Evolutionary conservation across 768 basidiomycete species (phyloP), one percentile per base, ranked within the genome.

Genomic region (Boletus barrowsii): DNA sequence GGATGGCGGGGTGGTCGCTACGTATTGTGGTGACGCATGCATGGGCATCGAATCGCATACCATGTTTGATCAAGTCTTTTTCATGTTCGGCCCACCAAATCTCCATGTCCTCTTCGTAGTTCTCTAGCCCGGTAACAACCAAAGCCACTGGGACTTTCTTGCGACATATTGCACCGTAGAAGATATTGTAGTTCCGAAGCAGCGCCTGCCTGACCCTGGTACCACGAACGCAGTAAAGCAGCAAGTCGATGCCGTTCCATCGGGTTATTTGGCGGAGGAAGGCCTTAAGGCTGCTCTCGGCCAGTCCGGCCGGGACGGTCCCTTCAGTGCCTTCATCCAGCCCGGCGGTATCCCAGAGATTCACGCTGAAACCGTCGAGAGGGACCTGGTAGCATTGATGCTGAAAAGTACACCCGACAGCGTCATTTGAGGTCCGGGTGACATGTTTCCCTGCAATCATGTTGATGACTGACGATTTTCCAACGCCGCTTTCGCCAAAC

Each of bases 381-480:
- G 36, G 45, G 30, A 67, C 59, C 3, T 49, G 33, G 51, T 76
- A 69, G 5, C 57, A 49, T 9, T 56, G 57, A 40, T 53, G 59
- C 5, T 54, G 33, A 40, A 73, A 71, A 0, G 77, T 78, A 56
- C 70, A 74, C 1, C 76, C 75, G 1, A 57, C 43, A 2, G 71
- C 68, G 5, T 62, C 45, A 26, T 61, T 68, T 17, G 73, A 74
- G 20, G 67, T 67, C 18, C 43, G 44, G 3, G 75, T 70, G 15
- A 62, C 43, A 5, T 66, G 45, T 8, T 48, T 15, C 14, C 64
- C 68, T 6, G 60, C 62, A 39, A 77, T 59, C 69, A 73, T 65
- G 57, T 77, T 78, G 56, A 78, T 64, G 33, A 77, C 56, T 0
- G 73, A 75, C 48, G 75, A 76, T 53, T 78, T 78, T 35, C 72